These are phyloP conservation scores for Lineolata rhizophorae DNA, from an alignment of 495 filamentous ascomycete genomes.

Conservation along the genomic window DNA sequence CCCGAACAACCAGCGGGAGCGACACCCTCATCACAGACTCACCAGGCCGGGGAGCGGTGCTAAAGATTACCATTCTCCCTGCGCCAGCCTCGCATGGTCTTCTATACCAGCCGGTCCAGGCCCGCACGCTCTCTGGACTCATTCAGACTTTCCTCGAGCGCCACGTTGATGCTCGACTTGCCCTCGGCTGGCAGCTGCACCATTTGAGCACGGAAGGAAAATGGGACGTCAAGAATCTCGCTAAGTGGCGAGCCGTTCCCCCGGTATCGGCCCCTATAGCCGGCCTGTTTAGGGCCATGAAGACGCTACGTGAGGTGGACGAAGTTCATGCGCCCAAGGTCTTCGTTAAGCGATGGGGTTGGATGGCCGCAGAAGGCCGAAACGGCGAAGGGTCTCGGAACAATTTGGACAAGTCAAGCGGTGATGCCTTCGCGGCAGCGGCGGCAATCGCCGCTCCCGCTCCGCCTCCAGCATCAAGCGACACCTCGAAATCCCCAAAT, in stretches of 20 bases:
- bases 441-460: too few species aligned
- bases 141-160: constrained; percentile 60
- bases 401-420: neutral
- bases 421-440: too few species aligned
- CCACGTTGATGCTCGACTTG: constrained; percentile 55
- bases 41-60: constrained; percentile 12
- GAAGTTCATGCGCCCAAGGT: constrained; percentile 54
- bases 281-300: constrained; percentile 62
- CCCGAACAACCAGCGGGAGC: too few species aligned
- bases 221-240: constrained; percentile 95
- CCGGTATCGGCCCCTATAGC: constrained; percentile 61
- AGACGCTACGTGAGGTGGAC: constrained; percentile 73
- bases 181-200: constrained; percentile 74
- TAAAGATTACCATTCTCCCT: constrained; percentile 54
- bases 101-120: constrained; percentile 55
- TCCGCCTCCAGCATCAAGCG: too few species aligned
- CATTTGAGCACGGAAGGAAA: constrained; percentile 73
- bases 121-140: constrained; percentile 55
- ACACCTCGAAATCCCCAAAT: too few species aligned
- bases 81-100: constrained; percentile 64
- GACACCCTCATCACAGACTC: too few species aligned
- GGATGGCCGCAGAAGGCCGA: neutral
- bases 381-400: neutral
- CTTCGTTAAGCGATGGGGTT: constrained; percentile 45
- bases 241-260: constrained; percentile 62